Conservation (phyloP, 345 rosid genomes). For the Viola odorata region DNA sequence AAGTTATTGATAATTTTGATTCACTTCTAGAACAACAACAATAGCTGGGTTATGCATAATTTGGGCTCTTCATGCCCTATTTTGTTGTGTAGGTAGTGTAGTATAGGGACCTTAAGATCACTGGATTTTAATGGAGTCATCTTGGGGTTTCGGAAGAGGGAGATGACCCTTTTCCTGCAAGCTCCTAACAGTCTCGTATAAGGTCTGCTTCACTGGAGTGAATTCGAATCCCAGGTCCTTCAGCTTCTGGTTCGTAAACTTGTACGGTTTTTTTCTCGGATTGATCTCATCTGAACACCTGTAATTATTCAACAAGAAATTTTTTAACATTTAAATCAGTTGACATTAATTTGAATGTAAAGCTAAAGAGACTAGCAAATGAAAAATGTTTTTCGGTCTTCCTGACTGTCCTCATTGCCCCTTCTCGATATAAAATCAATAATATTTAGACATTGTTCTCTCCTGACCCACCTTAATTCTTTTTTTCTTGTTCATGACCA, state of each 20-base stretch:
- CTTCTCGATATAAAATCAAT: no score
- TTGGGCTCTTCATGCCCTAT: no score
- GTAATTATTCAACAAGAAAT: slow-evolving; percentile 2
- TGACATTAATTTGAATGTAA: no score
- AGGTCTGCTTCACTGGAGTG: slow-evolving; percentile 67
- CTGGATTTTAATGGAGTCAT: slow-evolving; percentile 26
- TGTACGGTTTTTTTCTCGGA: slow-evolving; percentile 72
- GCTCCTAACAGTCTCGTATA: slow-evolving; percentile 86
- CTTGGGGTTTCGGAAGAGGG: slow-evolving; percentile 43
- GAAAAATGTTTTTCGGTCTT: no score
- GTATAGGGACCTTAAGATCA: not conserved
- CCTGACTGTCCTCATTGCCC: no score
- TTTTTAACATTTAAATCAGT: not conserved
- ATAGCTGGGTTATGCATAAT: not conserved
- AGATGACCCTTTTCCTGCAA: slow-evolving; percentile 88
- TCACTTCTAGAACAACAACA: not conserved
- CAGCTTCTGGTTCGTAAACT: slow-evolving; percentile 72
- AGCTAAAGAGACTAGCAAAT: no score
- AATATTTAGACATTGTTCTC: no score
- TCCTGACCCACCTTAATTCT: not conserved
- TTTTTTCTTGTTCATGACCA: not conserved
- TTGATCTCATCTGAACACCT: slow-evolving; percentile 92
- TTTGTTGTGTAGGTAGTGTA: no score
- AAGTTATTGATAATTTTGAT: not conserved
- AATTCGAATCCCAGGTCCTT: slow-evolving; percentile 76